Percentiles rank a stretch among this genome's conserved stretches.
These are phyloP conservation scores for Trifolium fragiferum DNA, from an alignment of 306 rosid genomes.

Conservation along the genomic window DNA sequence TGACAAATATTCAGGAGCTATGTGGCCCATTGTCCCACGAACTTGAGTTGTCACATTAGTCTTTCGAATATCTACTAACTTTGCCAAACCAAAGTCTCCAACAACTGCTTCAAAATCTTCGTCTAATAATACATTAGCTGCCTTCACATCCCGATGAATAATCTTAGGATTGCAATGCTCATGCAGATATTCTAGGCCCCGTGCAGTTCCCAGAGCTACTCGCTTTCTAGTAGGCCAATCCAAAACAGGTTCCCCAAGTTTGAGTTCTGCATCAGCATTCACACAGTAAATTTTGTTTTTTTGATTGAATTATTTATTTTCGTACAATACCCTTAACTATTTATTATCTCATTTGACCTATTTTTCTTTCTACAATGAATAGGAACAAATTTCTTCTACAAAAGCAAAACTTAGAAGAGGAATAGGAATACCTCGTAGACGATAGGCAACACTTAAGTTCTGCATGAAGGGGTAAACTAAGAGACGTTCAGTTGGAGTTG, in stretches of 20 bases:
- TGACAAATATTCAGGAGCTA: constrained; percentile 98
- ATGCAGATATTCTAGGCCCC: constrained; percentile 95
- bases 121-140: constrained; percentile 95
- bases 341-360: no score
- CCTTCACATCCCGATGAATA: constrained; percentile 99
- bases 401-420: no score
- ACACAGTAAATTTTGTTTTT: not conserved
- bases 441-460: constrained; percentile 93
- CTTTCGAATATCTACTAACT: constrained; percentile 93
- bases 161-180: constrained; percentile 99
- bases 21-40: constrained; percentile 99
- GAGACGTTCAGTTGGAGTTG: constrained; percentile 94
- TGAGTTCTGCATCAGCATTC: constrained; percentile 68
- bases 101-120: constrained; percentile 99
- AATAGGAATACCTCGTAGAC: constrained; percentile 67
- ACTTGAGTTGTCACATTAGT: constrained; percentile 97
- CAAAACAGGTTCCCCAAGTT: constrained; percentile 80
- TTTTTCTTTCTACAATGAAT: no score
- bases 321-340: no score
- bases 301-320: no score
- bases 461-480: constrained; percentile 97
- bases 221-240: constrained; percentile 89
- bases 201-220: constrained; percentile 96
- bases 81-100: constrained; percentile 98
- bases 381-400: no score